Conservation (phyloP, 306 rosid species). For the Glycine latifolia region DNA sequence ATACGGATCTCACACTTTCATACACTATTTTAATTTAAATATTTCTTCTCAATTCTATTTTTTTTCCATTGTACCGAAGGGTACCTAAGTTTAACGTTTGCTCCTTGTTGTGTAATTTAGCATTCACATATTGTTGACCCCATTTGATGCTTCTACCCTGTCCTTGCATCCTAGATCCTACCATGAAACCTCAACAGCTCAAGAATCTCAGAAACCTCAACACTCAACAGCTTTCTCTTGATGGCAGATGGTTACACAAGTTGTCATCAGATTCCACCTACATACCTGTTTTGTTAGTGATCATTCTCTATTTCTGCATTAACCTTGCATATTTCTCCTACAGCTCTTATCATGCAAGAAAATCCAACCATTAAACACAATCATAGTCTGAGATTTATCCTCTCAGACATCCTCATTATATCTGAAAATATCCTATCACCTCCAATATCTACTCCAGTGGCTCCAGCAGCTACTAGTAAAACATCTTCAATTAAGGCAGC, state of each 20-base stretch:
- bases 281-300: slow-evolving; percentile 23
- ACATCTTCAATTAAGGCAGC: slow-evolving; percentile 70
- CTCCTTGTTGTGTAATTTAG: not conserved
- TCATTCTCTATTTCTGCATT: slow-evolving; percentile 31
- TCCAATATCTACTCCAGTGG: slow-evolving; percentile 62
- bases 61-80: too few species aligned
- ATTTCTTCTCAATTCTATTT: too few species aligned
- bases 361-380: not conserved
- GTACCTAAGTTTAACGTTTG: not conserved
- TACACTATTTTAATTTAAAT: too few species aligned
- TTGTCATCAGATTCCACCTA: slow-evolving; percentile 19
- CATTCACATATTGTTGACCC: slow-evolving; percentile 13
- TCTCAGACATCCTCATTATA: slow-evolving; percentile 61
- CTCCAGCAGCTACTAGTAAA: slow-evolving; percentile 72
- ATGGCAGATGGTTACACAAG: slow-evolving; percentile 13
- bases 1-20: too few species aligned
- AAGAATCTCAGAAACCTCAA: slow-evolving; percentile 8
- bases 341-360: slow-evolving; percentile 18
- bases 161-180: not conserved
- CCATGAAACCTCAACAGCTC: not conserved
- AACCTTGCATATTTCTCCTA: slow-evolving; percentile 25
- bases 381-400: slow-evolving; percentile 61
- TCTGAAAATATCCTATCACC: slow-evolving; percentile 78
- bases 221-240: slow-evolving; percentile 12
- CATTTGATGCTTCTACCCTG: not conserved